Conservation (phyloP, 2,329 filamentous ascomycete species). For the Ustulina deusta region DNA sequence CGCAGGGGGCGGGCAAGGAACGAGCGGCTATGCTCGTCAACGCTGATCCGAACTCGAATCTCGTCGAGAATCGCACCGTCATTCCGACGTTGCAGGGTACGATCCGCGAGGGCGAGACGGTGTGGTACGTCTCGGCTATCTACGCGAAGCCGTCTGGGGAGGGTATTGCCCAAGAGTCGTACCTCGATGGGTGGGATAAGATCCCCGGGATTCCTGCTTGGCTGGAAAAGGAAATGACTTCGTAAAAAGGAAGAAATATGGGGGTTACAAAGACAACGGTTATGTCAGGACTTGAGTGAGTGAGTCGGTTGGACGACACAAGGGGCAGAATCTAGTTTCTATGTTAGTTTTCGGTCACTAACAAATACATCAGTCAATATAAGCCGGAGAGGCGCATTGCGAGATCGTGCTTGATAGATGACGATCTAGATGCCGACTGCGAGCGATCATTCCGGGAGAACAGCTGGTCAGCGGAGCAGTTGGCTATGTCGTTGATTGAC, state of each 20-base stretch:
- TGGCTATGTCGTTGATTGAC: no score
- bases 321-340: background rate
- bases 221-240: conserved; percentile 65
- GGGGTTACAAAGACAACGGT: background rate
- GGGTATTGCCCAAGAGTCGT: conserved; percentile 63
- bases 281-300: background rate
- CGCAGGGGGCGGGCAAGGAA: conserved; percentile 52
- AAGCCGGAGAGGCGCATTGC: no score
- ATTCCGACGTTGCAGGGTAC: conserved; percentile 77
- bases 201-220: conserved; percentile 70
- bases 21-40: conserved; percentile 75
- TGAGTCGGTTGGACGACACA: background rate
- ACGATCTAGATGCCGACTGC: no score
- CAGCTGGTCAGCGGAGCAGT: no score
- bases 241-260: conserved; percentile 21
- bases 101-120: conserved; percentile 66
- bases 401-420: no score
- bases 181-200: conserved; percentile 71
- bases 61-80: conserved; percentile 77
- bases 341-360: background rate
- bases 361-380: background rate
- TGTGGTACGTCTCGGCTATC: conserved; percentile 77
- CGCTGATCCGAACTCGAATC: conserved; percentile 82
- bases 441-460: no score
- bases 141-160: conserved; percentile 74